Evolutionary conservation across 2,329 filamentous ascomycete species (phyloP), one percentile per base, ranked within the genome.

Genomic region (Scleromitrula shiraiana): DNA sequence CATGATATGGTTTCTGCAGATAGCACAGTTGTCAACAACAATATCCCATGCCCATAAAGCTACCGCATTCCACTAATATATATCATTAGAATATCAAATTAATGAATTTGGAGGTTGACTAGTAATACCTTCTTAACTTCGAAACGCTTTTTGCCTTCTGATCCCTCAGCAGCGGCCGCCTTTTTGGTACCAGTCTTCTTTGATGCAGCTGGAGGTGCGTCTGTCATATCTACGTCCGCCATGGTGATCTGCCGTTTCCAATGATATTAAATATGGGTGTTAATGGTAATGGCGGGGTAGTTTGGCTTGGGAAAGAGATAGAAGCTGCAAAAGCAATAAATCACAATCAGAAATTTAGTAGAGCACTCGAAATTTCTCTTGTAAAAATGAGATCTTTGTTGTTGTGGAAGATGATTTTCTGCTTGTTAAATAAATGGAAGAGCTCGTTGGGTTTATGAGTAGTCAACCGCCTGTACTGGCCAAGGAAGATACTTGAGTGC

Each of bases 1-100:
- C 93, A 98, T 98, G 69, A 98, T 98, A 68, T 98, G 93, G 67
- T 98, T 98, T 65, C 93, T 80, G 75, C 93, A 98, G 65, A 98
- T 98, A 62, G 93, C 93, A 67, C 93, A 98, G 77, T 98, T 98
- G 71, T 98, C 93, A 53, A 98, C 93, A 26, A 97, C 90, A 51
- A 98, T 98, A 66, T 98, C 93, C 93, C 93, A 98, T 0, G 93
- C 93, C 93, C 93, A 98, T 2, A 98, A 77, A 33, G 93, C 90
- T 43, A 98, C 93, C 0, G 93, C 93, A 62, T 97, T 97, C 93
- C 93, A 98, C 91, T 96, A 62, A 36, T 54, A n/a, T 3, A 33
- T 35, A 15, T 14, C 20, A 50, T 33, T 6, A 43, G 26, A 44
- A 20, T 5, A 17, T 17, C n/a, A 40, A 14, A 36, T 12, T 19